Evolutionary conservation across 2,329 filamentous ascomycete species (phyloP).

Genomic region (Penicillium sp.): DNA sequence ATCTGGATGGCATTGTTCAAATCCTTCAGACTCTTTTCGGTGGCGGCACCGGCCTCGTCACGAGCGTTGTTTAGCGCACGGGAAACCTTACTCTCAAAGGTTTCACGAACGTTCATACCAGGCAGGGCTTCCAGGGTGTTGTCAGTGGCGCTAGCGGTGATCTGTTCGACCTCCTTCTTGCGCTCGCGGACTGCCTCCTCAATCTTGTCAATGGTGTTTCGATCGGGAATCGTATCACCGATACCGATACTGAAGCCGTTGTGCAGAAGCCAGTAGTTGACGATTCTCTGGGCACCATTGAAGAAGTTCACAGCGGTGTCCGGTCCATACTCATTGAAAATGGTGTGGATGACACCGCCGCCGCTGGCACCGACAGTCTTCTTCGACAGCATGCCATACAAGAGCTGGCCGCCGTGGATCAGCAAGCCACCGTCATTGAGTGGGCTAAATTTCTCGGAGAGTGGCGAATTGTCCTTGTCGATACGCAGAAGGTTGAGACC

Average conservation of each 20-base stretch:
- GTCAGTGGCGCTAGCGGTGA: constrained; percentile 75
- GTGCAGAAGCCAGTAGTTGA: constrained; percentile 96
- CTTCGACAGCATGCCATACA: constrained; percentile 89
- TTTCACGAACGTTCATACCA: constrained; percentile 98
- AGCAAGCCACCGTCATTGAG: constrained; percentile 74
- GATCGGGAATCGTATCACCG: constrained; percentile 94
- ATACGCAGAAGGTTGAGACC: constrained; percentile 75
- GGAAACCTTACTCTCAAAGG: constrained; percentile 95
- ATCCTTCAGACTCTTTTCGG: constrained; percentile 89
- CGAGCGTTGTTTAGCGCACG: constrained; percentile 91
- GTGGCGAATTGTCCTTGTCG: constrained; percentile 59
- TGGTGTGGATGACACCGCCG: constrained; percentile 90
- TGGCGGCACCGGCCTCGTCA: constrained; percentile 92
- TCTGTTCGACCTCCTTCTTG: constrained; percentile 74
- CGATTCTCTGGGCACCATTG: constrained; percentile 89
- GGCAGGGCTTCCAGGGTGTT: constrained; percentile 89
- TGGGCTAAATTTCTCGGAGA: constrained; percentile 57
- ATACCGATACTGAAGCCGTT: constrained; percentile 98
- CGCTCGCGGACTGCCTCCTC: constrained; percentile 76
- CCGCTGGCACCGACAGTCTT: constrained; percentile 88
- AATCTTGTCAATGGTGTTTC: constrained; percentile 77
- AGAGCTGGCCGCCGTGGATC: constrained; percentile 81
- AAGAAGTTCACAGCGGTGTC: constrained; percentile 90
- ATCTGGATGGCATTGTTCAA: constrained; percentile 96
- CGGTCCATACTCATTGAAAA: constrained; percentile 90